Percentiles rank a stretch among this genome's conserved stretches.
Evolutionary conservation across 768 basidiomycete species (phyloP).

Genomic region (Tricholoma terreum): DNA sequence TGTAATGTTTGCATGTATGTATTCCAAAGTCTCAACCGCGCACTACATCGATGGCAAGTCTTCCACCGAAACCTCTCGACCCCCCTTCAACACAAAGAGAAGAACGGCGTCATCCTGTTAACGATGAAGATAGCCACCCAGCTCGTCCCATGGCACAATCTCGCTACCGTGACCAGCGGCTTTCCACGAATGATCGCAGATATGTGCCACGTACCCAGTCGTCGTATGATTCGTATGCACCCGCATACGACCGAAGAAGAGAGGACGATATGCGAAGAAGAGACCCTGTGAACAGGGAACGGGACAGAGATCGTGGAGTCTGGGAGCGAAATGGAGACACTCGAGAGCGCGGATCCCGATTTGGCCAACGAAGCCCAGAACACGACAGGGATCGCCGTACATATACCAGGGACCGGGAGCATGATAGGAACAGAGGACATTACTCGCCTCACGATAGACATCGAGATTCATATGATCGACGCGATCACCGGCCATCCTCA

Average conservation of each 20-base stretch:
- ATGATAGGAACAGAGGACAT: constrained; percentile 5
- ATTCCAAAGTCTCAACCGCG: neutral
- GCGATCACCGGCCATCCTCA: constrained; percentile 18
- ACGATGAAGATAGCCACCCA: constrained; percentile 28
- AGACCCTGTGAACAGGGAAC: constrained; percentile 21
- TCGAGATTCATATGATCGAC: constrained; percentile 19
- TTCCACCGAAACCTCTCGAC: constrained; percentile 38
- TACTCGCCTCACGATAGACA: constrained; percentile 21
- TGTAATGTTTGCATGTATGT: constrained; percentile 12
- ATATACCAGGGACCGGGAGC: constrained; percentile 22
- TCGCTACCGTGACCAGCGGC: constrained; percentile 13
- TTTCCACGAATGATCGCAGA: constrained; percentile 16
- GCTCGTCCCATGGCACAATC: constrained; percentile 22
- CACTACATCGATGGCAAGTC: constrained; percentile 29
- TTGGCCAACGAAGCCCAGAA: constrained; percentile 8
- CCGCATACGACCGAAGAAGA: constrained; percentile 24
- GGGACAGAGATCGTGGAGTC: constrained; percentile 15
- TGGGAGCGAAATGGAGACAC: constrained; percentile 15
- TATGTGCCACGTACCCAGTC: constrained; percentile 11
- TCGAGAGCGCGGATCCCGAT: constrained; percentile 11
- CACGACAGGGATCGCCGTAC: constrained; percentile 17
- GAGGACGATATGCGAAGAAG: constrained; percentile 21
- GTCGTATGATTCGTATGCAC: constrained; percentile 31
- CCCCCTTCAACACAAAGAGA: constrained; percentile 22
- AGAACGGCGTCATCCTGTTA: constrained; percentile 15